Evolutionary conservation across 345 rosid species (phyloP).

Genomic region (Barbarea vulgaris): DNA sequence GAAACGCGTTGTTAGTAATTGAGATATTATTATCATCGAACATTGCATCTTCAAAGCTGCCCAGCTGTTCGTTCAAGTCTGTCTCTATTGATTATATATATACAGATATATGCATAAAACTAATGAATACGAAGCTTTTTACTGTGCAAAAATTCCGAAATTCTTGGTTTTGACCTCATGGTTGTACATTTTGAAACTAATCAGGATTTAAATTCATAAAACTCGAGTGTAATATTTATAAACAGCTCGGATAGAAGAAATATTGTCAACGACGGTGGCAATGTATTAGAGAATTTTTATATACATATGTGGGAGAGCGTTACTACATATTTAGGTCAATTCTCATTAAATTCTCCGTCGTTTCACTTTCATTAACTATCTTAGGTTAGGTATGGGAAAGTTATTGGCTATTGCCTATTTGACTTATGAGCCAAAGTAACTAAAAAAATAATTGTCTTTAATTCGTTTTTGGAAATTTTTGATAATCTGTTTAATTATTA

Average conservation of each 20-base stretch:
- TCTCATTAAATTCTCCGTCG: neutral
- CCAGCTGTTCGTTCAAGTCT: constrained; percentile 23
- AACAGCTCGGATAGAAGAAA: neutral
- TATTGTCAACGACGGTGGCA: constrained; percentile 36
- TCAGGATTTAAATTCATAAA: neutral
- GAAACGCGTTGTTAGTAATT: constrained; percentile 40
- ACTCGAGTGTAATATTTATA: neutral
- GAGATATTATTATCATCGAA: constrained; percentile 25
- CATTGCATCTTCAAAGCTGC: constrained; percentile 33
- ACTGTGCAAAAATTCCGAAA: neutral
- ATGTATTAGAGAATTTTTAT: constrained; percentile 14
- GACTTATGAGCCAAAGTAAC: neutral
- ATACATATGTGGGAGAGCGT: neutral
- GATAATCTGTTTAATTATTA: neutral
- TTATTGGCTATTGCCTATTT: constrained; percentile 16
- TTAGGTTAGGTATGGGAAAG: constrained; percentile 14
- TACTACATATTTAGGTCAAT: neutral
- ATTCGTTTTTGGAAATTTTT: neutral
- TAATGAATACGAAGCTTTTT: neutral
- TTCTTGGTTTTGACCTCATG: neutral
- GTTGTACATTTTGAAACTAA: neutral
- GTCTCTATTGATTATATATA: neutral
- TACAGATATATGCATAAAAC: neutral
- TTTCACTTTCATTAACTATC: constrained; percentile 13
- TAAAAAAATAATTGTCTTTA: neutral